These are phyloP conservation scores for Aspergillus jensenii DNA, from an alignment of 2,329 filamentous ascomycete genomes.

Conservation along the genomic window DNA sequence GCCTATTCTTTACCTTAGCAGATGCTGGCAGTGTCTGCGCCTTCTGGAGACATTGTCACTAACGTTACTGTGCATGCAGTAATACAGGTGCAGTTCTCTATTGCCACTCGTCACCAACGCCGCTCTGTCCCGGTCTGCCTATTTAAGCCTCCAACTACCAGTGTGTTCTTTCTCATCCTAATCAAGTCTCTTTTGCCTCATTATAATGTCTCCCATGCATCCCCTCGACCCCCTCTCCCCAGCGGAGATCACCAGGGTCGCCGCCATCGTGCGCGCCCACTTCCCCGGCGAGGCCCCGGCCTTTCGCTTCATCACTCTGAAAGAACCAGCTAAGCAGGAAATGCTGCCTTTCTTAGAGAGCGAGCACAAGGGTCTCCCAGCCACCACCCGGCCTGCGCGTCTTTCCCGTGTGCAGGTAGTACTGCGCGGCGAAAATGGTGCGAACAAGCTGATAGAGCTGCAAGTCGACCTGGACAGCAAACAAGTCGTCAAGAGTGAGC, in stretches of 20 bases:
- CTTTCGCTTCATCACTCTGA: constrained; percentile 54
- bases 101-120: too few relatives aligned
- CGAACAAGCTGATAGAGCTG: constrained; percentile 24
- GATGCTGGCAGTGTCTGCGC: not conserved
- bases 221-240: constrained; percentile 34
- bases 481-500: constrained; percentile 15
- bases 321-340: constrained; percentile 51
- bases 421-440: not conserved
- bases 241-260: constrained; percentile 33
- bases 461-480: constrained; percentile 22
- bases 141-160: too few relatives aligned
- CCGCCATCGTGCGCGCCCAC: constrained; percentile 32
- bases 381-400: constrained; percentile 30
- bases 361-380: constrained; percentile 36
- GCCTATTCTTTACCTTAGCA: not conserved
- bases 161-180: too few relatives aligned
- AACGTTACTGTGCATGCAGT: too few relatives aligned
- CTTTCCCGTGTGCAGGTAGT: constrained; percentile 42
- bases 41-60: too few relatives aligned
- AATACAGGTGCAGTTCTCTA: too few relatives aligned
- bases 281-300: constrained; percentile 35
- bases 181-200: too few relatives aligned
- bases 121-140: too few relatives aligned
- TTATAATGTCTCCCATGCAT: constrained; percentile 21
- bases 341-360: constrained; percentile 48